A percentile compares a stretch with the other conserved stretches of the same genome.
Conservation (phyloP, 1,284 basidiomycete species). For the Gomphus sp. region DNA sequence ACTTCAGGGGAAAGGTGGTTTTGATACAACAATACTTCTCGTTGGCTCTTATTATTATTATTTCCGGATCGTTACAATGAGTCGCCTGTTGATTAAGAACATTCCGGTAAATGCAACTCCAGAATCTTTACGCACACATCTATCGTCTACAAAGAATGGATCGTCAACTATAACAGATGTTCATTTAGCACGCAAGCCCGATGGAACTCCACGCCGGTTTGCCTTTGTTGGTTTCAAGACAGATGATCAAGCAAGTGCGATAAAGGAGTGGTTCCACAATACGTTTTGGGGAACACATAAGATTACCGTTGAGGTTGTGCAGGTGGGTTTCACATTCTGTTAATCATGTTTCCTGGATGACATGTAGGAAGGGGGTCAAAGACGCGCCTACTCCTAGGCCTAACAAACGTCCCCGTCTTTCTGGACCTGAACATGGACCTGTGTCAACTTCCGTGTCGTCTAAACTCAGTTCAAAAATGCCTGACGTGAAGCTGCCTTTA, state of each 20-base stretch:
- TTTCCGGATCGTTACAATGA: conserved; percentile 43
- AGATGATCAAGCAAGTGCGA: conserved; percentile 65
- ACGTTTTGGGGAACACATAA: conserved; percentile 73
- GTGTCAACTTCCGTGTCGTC: conserved; percentile 22
- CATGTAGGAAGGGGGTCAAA: conserved; percentile 42
- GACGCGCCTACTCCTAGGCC: conserved; percentile 55
- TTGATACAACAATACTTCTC: too few relatives aligned
- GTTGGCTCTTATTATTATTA: too few relatives aligned
- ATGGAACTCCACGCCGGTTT: conserved; percentile 81
- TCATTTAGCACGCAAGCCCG: conserved; percentile 68
- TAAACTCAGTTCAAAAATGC: conserved; percentile 9
- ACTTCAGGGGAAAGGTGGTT: too few relatives aligned
- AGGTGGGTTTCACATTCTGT: conserved; percentile 39
- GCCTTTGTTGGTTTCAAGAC: conserved; percentile 91
- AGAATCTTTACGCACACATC: conserved; percentile 60
- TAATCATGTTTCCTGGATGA: background rate
- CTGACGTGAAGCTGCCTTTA: conserved; percentile 12
- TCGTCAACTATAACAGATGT: conserved; percentile 71
- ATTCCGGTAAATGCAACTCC: conserved; percentile 71
- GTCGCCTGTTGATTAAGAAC: conserved; percentile 88
- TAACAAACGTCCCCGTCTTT: conserved; percentile 58
- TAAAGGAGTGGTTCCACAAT: conserved; percentile 79
- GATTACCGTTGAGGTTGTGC: conserved; percentile 71
- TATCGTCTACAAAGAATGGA: conserved; percentile 33
- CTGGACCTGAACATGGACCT: conserved; percentile 11